Conservation (phyloP, 1,284 basidiomycete genomes). For the Agaricales sp. region DNA sequence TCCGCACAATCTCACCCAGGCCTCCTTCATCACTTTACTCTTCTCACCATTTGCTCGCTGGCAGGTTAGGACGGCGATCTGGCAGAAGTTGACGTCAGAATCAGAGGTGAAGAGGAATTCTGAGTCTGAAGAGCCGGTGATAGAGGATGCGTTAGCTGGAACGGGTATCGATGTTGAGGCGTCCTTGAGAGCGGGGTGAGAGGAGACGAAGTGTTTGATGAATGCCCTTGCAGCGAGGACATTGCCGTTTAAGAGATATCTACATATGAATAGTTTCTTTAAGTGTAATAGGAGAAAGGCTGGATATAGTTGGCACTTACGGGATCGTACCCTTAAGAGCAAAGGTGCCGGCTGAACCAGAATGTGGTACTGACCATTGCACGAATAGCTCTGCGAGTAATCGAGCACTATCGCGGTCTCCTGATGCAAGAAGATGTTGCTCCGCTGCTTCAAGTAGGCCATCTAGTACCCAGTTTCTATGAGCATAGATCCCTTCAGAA, state of each 20-base stretch:
- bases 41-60: constrained; percentile 74
- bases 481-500: constrained; percentile 1
- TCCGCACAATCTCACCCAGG: constrained; percentile 75
- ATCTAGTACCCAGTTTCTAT: constrained; percentile 36
- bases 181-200: constrained; percentile 31
- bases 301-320: constrained; percentile 31
- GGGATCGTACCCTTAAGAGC: constrained; percentile 77
- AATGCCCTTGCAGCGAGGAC: constrained; percentile 81
- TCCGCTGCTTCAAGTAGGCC: constrained; percentile 68
- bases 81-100: constrained; percentile 73
- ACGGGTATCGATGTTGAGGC: constrained; percentile 12
- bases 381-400: constrained; percentile 79
- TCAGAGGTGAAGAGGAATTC: constrained; percentile 70
- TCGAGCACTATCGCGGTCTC: constrained; percentile 79
- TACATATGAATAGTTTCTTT: constrained; percentile 22
- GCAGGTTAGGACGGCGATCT: constrained; percentile 76
- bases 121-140: constrained; percentile 36
- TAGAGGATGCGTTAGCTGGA: constrained; percentile 19
- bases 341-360: constrained; percentile 49
- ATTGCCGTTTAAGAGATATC: constrained; percentile 81
- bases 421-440: constrained; percentile 71
- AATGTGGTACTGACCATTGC: constrained; percentile 55
- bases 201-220: constrained; percentile 64
- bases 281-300: constrained; percentile 5
- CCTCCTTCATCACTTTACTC: constrained; percentile 63